Evolutionary conservation across 495 filamentous ascomycete genomes (phyloP), one percentile per base, ranked within the genome.

Genomic region (Parathielavia hyrcaniae): DNA sequence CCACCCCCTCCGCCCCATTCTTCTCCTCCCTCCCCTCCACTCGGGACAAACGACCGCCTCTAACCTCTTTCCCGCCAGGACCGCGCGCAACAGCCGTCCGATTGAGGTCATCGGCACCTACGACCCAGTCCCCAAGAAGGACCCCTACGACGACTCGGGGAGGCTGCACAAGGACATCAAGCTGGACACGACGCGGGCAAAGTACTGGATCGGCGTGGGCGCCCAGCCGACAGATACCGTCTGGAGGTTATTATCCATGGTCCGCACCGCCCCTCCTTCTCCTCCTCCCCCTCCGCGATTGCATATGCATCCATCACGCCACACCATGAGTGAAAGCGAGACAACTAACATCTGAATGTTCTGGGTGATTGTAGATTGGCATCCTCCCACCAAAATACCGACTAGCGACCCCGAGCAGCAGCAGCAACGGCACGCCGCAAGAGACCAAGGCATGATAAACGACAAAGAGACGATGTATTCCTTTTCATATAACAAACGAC

Each of bases 121-220:
- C 79, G 87, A 98, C 74, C 91, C 93, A 1, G 79, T 95, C 44
- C 93, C 93, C 22, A 84, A 86, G 67, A 76, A 80, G 17, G 79
- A 83, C 63, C 77, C 88, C 1, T 81, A 83, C 60, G 82, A 85
- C 50, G 80, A 81, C 62, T 79, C 83, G 57, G 85, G 82, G 10
- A 83, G 81, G 54, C 77, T 85, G 59, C 85, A 83, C 71, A 98
- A 98, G 72, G 91, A 97, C 55, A 87, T 98, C 64, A 83, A 89
- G 55, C 78, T 98, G 3, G 93, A 98, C 76, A 78, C 78, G 1
- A 71, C 80, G 52, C 78, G 93, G 48, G 87, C 91, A 53, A 85
- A 87, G 71, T 98, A 98, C 75, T 98, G 93, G 93, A 76, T 98
- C 14, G 93, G 93, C 69, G 91, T 97, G 11, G 93, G 93, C 4